Base-by-base conservation (phyloP, 2,329 filamentous ascomycete species). In the Stagonosporopsis rhizophila region DNA sequence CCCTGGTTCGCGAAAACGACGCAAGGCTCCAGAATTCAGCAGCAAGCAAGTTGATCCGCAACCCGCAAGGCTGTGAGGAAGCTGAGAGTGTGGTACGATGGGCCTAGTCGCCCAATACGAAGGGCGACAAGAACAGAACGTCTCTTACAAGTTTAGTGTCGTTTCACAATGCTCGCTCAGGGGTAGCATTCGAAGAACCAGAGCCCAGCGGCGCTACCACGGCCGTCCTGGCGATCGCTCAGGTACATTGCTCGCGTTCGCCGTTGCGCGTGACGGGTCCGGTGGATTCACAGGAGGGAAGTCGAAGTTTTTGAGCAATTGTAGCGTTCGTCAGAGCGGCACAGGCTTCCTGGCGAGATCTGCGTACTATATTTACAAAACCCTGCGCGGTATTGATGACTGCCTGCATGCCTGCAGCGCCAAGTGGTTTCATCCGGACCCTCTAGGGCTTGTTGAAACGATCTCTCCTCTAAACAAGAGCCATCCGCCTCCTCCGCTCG, bases 401-500 rank as follows among this genome's bases (percentile, higher is more conserved):
- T 62, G 63, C 64, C 60, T 70, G 68, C 66, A 69, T 72, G 70
- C 72, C 72, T 74, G 73, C 69, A 65, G 56, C 60, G 58, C 67
- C 66, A 70, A 71, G 69, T 66, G 69, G 69, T 69, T 71, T 70
- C 66, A 67, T 61, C 52, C 44, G 57, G 63, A 59, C 56, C 59
- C 62, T 66, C 62, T 52, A 56, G 57, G 57, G 48, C 44, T 53
- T 59, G 60, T 69, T 71, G 69, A 72, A 73, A 73, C 69, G 66
- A 68, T 55, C 62, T 67, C 70, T 70, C 60, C 25, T 61, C 73
- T 74, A 73, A 75, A 75, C 72, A 74, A 72, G 68, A 70, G 65
- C 66, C 70, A 69, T 71, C 70, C 70, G 70, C 68, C 59, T 70
- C 68, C 59, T 71, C 68, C 69, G 68, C 68, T 65, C 71, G 70